Conservation (phyloP, 225 moss, liverwort and hornwort genomes). For the Physcomitrellopsis africana region DNA sequence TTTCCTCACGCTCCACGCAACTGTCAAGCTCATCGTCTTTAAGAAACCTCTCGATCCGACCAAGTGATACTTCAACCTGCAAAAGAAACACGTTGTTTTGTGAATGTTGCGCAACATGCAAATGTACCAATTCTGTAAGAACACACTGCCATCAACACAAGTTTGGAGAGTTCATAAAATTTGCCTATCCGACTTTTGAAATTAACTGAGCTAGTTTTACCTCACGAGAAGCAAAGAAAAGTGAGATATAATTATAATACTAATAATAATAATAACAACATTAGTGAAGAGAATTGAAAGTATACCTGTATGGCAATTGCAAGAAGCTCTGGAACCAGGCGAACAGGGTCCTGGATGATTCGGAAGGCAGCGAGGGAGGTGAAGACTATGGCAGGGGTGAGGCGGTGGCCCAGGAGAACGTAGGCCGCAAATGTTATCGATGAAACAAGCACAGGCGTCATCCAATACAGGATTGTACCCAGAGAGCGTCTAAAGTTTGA, state of each 20-base stretch:
- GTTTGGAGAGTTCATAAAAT: no score
- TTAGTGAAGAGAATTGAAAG: conserved; percentile 32
- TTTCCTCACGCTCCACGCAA: conserved; percentile 31
- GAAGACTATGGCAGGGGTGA: conserved; percentile 51
- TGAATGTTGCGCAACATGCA: no score
- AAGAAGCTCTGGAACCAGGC: conserved; percentile 44
- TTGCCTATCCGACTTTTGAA: no score
- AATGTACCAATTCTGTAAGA: no score
- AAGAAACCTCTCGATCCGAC: conserved; percentile 38
- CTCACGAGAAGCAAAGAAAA: no score
- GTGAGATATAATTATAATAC: no score
- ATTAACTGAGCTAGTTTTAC: no score
- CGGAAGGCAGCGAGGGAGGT: conserved; percentile 55
- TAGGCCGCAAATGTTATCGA: conserved; percentile 44
- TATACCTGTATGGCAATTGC: conserved; percentile 44
- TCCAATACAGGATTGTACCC: conserved; percentile 50
- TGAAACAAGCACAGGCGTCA: conserved; percentile 44
- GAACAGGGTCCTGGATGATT: conserved; percentile 54
- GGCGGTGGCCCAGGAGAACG: conserved; percentile 40
- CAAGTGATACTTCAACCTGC: no score
- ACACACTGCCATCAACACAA: no score
- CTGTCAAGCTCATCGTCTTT: conserved; percentile 54
- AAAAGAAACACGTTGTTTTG: no score
- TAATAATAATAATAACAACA: no score
- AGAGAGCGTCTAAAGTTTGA: conserved; percentile 42